Percentiles rank a stretch among this genome's conserved stretches.
phyloP scores from a whole-genome alignment of 176 grass and related monocot genomes.

The Secale cereale region DNA sequence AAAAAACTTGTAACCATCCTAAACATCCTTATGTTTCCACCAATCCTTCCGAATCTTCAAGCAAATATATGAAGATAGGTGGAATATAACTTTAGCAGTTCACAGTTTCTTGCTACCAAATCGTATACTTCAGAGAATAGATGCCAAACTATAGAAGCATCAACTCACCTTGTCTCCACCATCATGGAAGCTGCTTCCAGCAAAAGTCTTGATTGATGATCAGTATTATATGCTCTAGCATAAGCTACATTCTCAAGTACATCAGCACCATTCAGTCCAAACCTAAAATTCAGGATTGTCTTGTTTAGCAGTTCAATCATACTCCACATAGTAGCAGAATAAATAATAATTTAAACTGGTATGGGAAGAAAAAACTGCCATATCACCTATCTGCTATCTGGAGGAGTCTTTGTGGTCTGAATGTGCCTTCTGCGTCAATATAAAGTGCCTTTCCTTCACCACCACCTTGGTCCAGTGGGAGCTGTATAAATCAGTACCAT shows the following conservation, averaged over 20 bases:
- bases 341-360: not conserved
- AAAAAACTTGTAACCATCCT: not conserved
- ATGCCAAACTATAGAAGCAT: not conserved
- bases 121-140: not conserved
- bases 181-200: constrained; percentile 95
- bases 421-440: constrained; percentile 93
- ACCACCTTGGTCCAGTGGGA: constrained; percentile 95
- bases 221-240: constrained; percentile 89
- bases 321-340: not conserved
- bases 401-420: constrained; percentile 82
- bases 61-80: not conserved
- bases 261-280: constrained; percentile 93
- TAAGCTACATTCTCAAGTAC: constrained; percentile 98
- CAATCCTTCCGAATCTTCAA: not conserved
- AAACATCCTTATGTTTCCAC: not conserved
- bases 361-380: not conserved
- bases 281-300: constrained; percentile 40
- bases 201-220: constrained; percentile 87
- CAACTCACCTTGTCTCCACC: constrained; percentile 69
- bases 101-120: not conserved
- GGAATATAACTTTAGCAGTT: not conserved
- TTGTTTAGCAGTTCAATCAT: not conserved
- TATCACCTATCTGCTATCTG: constrained; percentile 89
- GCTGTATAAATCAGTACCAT: constrained; percentile 39
- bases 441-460: constrained; percentile 95